Evolutionary conservation across 1,139 yeast species (phyloP).

Genomic region (Eremothecium sinecaudum): DNA sequence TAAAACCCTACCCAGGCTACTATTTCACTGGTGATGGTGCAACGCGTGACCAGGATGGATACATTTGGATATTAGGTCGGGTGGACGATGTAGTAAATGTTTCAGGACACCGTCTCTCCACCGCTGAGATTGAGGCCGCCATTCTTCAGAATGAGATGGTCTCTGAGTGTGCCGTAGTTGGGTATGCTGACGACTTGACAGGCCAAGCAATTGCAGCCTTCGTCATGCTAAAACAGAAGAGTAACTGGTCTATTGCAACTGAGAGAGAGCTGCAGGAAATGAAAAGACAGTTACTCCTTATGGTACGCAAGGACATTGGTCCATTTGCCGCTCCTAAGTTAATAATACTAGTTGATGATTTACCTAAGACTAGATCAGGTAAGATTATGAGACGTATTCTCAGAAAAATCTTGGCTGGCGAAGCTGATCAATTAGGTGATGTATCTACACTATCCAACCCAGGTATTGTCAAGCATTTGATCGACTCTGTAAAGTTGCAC

Average conservation of each 20-base stretch:
- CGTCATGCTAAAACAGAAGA: constrained; percentile 50
- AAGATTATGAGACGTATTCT: constrained; percentile 78
- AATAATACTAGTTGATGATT: constrained; percentile 61
- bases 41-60: constrained; percentile 68
- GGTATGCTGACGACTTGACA: constrained; percentile 70
- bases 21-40: constrained; percentile 81
- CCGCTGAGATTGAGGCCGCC: constrained; percentile 78
- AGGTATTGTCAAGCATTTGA: constrained; percentile 54
- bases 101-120: constrained; percentile 69
- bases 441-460: constrained; percentile 72
- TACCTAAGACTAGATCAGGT: constrained; percentile 79
- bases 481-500: constrained; percentile 43
- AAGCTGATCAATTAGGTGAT: constrained; percentile 71
- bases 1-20: constrained; percentile 58
- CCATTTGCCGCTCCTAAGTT: constrained; percentile 78
- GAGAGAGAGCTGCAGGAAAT: constrained; percentile 44
- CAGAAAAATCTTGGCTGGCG: constrained; percentile 69
- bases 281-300: constrained; percentile 59
- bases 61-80: constrained; percentile 72
- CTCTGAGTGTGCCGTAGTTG: constrained; percentile 74
- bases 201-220: constrained; percentile 81
- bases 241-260: constrained; percentile 30
- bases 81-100: constrained; percentile 79
- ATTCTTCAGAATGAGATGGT: constrained; percentile 60
- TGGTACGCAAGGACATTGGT: constrained; percentile 73